Conservation (phyloP, 768 basidiomycete species). For the Amanita polypyramis region DNA sequence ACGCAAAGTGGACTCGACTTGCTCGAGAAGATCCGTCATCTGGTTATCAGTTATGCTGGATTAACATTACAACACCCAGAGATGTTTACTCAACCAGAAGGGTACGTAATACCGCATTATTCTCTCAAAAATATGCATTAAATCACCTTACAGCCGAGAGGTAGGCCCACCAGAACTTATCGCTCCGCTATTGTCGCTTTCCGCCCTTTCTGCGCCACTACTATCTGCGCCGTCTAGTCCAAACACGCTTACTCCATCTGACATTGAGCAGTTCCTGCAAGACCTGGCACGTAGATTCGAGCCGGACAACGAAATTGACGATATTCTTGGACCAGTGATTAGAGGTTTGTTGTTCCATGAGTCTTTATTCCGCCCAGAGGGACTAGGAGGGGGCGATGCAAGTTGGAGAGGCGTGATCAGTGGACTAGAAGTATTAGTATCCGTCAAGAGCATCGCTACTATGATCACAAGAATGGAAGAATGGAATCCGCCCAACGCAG, state of each 20-base stretch:
- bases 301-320: slow-evolving; percentile 66
- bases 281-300: slow-evolving; percentile 80
- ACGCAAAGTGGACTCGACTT: slow-evolving; percentile 46
- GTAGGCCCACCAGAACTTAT: slow-evolving; percentile 77
- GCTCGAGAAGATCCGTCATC: slow-evolving; percentile 71
- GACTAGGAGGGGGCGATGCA: slow-evolving; percentile 61
- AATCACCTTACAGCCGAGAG: slow-evolving; percentile 36
- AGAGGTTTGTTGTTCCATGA: slow-evolving; percentile 50
- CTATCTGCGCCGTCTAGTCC: slow-evolving; percentile 35
- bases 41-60: slow-evolving; percentile 84
- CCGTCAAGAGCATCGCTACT: slow-evolving; percentile 72
- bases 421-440: slow-evolving; percentile 71
- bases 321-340: slow-evolving; percentile 69
- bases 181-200: slow-evolving; percentile 67
- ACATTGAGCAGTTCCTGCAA: slow-evolving; percentile 72
- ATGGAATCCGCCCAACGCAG: slow-evolving; percentile 58
- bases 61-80: slow-evolving; percentile 84
- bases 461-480: slow-evolving; percentile 69
- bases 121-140: not conserved
- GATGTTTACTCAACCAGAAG: slow-evolving; percentile 86
- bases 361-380: slow-evolving; percentile 54
- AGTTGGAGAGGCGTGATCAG: slow-evolving; percentile 82
- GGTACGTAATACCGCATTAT: slow-evolving; percentile 39
- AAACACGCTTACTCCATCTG: slow-evolving; percentile 47
- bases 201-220: slow-evolving; percentile 58